These are phyloP conservation scores for Jacaranda copaia DNA, from an alignment of 257 asterid genomes.

Conservation along the genomic window DNA sequence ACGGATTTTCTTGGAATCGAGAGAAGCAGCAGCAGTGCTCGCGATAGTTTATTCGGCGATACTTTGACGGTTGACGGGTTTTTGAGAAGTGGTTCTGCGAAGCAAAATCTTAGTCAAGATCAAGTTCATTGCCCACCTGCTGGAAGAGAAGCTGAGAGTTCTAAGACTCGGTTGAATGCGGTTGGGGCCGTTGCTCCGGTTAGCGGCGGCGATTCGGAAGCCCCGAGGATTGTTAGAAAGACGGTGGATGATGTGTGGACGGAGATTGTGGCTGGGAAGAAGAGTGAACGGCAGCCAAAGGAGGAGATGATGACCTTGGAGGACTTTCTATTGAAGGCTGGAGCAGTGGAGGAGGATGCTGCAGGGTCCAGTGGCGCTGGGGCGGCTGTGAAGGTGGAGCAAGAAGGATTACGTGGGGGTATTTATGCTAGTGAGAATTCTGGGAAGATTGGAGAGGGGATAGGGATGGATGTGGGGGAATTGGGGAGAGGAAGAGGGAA, in stretches of 20 bases:
- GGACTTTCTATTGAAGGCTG: slow-evolving; percentile 66
- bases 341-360: slow-evolving; percentile 37
- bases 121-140: no score
- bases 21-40: no score
- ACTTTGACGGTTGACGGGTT: no score
- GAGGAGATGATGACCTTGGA: slow-evolving; percentile 71
- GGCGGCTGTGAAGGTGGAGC: slow-evolving; percentile 25
- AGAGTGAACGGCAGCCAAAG: slow-evolving; percentile 36
- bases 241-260: slow-evolving; percentile 80
- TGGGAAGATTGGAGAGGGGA: background rate
- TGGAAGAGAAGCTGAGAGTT: no score
- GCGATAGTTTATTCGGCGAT: no score
- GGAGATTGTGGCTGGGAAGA: slow-evolving; percentile 61
- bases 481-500: slow-evolving; percentile 36
- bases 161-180: no score
- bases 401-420: slow-evolving; percentile 22
- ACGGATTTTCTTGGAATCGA: no score
- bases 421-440: background rate
- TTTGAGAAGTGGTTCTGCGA: no score
- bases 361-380: no score
- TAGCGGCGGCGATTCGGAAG: background rate
- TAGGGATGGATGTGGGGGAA: slow-evolving; percentile 4
- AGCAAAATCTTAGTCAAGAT: no score
- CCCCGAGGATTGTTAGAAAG: slow-evolving; percentile 20
- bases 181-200: no score